These are phyloP conservation scores for Yamadazyma songkhlaensis DNA, from an alignment of 1,139 yeast genomes.

Conservation along the genomic window DNA sequence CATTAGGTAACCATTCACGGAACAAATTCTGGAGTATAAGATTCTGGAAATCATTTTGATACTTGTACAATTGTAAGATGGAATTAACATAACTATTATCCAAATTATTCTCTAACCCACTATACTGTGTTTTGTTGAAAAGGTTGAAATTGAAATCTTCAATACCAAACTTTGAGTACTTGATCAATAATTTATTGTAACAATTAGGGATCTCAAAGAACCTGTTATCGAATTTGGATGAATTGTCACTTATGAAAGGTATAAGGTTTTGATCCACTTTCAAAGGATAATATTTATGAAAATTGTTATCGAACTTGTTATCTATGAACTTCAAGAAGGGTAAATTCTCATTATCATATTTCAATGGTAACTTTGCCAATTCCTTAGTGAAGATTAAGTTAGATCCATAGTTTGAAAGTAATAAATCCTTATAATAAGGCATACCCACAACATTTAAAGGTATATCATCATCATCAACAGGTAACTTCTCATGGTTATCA, in stretches of 20 bases:
- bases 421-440: slow-evolving; percentile 79
- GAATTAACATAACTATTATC: slow-evolving; percentile 83
- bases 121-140: slow-evolving; percentile 68
- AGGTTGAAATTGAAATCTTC: slow-evolving; percentile 90
- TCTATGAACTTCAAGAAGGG: slow-evolving; percentile 47
- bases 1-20: slow-evolving; percentile 55
- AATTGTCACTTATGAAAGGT: slow-evolving; percentile 71
- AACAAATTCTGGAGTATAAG: slow-evolving; percentile 55
- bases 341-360: slow-evolving; percentile 34
- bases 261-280: slow-evolving; percentile 39
- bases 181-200: slow-evolving; percentile 70
- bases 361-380: slow-evolving; percentile 49
- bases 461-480: slow-evolving; percentile 29
- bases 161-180: slow-evolving; percentile 88
- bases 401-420: slow-evolving; percentile 78
- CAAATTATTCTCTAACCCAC: slow-evolving; percentile 89
- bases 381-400: slow-evolving; percentile 55
- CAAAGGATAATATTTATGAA: slow-evolving; percentile 46
- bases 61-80: slow-evolving; percentile 77
- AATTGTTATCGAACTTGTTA: slow-evolving; percentile 50
- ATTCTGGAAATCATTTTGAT: slow-evolving; percentile 70
- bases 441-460: slow-evolving; percentile 77
- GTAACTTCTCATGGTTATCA: slow-evolving; percentile 17
- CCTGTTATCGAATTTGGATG: slow-evolving; percentile 21
- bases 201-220: slow-evolving; percentile 60